A percentile compares a stretch with the other conserved stretches of the same genome.
phyloP scores from a whole-genome alignment of 148 eudicot genomes.

The Spergularia marina region DNA sequence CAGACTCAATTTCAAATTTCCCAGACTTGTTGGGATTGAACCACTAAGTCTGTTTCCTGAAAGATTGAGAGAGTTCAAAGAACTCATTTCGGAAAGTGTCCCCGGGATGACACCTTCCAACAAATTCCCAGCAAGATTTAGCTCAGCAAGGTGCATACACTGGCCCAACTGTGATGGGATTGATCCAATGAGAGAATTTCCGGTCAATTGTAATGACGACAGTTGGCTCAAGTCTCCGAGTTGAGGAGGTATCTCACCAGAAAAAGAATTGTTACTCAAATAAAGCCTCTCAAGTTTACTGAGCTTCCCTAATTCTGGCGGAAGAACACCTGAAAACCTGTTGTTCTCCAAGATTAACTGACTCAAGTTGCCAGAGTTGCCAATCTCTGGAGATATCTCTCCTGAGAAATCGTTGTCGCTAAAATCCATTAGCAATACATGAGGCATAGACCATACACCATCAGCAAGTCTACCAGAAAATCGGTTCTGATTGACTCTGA shows the following conservation, averaged over 20 bases:
- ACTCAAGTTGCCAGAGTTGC: conserved; percentile 43
- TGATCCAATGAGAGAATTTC: conserved; percentile 54
- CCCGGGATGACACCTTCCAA: conserved; percentile 61
- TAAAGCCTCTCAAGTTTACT: conserved; percentile 50
- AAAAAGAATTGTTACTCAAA: conserved; percentile 61
- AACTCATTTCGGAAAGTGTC: conserved; percentile 44
- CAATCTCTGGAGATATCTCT: conserved; percentile 46
- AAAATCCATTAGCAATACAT: conserved; percentile 58
- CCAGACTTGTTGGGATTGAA: conserved; percentile 52
- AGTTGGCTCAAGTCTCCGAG: conserved; percentile 57
- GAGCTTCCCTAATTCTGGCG: conserved; percentile 66
- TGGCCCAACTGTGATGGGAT: conserved; percentile 60
- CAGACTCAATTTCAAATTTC: conserved; percentile 59
- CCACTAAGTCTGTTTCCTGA: conserved; percentile 67
- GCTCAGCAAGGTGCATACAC: conserved; percentile 62
- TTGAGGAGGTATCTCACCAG: conserved; percentile 61
- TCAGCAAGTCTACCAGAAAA: conserved; percentile 65
- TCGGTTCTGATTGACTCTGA: conserved; percentile 64
- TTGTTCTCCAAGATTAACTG: conserved; percentile 60
- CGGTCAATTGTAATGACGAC: conserved; percentile 63
- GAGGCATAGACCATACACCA: conserved; percentile 73
- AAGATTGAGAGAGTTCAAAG: conserved; percentile 82
- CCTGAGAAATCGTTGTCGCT: conserved; percentile 67
- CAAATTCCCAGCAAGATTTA: conserved; percentile 65
- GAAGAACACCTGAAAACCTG: conserved; percentile 64